phyloP scores from a whole-genome alignment of 805 yeast genomes.

The Candida easanensis region DNA sequence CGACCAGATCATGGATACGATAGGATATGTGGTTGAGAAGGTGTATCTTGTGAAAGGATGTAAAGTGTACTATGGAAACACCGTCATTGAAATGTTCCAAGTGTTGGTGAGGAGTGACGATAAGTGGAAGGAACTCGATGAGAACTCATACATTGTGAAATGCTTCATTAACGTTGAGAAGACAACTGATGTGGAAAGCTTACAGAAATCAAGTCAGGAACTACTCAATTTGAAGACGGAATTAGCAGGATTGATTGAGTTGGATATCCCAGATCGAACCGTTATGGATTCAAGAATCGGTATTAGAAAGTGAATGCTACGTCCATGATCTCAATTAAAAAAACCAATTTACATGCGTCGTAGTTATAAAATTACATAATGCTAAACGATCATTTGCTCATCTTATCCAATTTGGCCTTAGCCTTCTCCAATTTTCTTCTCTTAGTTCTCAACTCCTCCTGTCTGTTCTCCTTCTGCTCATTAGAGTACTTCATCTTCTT shows the following conservation, averaged over 20 bases:
- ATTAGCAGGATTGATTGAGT: constrained; percentile 61
- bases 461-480: constrained; percentile 75
- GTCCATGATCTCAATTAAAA: too few species aligned
- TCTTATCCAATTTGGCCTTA: constrained; percentile 22
- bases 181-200: constrained; percentile 71
- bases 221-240: constrained; percentile 62
- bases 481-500: constrained; percentile 93
- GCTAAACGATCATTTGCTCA: constrained; percentile 2
- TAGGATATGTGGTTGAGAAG: constrained; percentile 68
- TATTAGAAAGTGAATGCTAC: constrained; percentile 7
- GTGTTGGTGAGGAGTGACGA: constrained; percentile 31
- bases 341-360: too few species aligned
- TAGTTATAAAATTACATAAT: too few species aligned
- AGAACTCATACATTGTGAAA: constrained; percentile 53
- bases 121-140: constrained; percentile 39
- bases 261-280: constrained; percentile 74
- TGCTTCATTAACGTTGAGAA: constrained; percentile 69
- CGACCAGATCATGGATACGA: constrained; percentile 44
- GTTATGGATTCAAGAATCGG: constrained; percentile 68
- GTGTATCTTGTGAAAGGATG: constrained; percentile 62
- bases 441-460: constrained; percentile 65
- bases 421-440: constrained; percentile 65
- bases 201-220: constrained; percentile 62
- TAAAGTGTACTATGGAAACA: constrained; percentile 53
- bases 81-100: constrained; percentile 59